Conservation (phyloP, 2,329 filamentous ascomycete species). For the Talaromyces sp. region DNA sequence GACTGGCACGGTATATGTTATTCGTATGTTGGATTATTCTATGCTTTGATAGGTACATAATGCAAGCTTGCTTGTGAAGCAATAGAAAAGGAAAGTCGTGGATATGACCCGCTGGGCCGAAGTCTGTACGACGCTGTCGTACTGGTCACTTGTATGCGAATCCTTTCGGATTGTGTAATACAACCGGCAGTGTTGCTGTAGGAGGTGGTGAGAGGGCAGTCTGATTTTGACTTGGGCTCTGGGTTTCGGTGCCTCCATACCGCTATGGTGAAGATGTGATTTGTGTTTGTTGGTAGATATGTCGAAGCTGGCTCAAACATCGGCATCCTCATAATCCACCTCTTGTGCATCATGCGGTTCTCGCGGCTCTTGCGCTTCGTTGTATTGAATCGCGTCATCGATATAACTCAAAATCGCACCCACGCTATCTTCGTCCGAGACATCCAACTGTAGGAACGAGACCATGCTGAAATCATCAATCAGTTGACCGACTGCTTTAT, state of each 20-base stretch:
- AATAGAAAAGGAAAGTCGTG: neutral
- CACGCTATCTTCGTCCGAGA: conserved; percentile 88
- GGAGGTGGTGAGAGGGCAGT: neutral
- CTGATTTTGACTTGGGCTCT: neutral
- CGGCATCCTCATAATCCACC: conserved; percentile 46
- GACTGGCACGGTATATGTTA: neutral
- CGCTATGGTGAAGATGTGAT: neutral
- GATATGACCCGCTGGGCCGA: neutral
- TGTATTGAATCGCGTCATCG: conserved; percentile 88
- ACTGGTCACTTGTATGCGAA: neutral
- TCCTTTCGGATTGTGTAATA: neutral
- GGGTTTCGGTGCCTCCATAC: neutral
- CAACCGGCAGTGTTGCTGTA: neutral
- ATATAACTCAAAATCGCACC: conserved; percentile 82
- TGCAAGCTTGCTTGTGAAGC: neutral
- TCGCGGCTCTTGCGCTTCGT: conserved; percentile 86
- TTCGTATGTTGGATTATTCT: neutral
- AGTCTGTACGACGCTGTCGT: neutral
- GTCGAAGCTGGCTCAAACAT: conserved; percentile 19
- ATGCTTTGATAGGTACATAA: neutral
- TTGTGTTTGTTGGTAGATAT: neutral
- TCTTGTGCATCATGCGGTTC: conserved; percentile 69
- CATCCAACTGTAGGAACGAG: conserved; percentile 85
- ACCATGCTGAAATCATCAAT: conserved; percentile 99
- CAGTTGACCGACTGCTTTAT: conserved; percentile 80